Percentiles rank a stretch among this genome's conserved stretches.
Evolutionary conservation across 352 stramenopile genomes (phyloP).

Genomic region (Globisporangium megalacanthum): DNA sequence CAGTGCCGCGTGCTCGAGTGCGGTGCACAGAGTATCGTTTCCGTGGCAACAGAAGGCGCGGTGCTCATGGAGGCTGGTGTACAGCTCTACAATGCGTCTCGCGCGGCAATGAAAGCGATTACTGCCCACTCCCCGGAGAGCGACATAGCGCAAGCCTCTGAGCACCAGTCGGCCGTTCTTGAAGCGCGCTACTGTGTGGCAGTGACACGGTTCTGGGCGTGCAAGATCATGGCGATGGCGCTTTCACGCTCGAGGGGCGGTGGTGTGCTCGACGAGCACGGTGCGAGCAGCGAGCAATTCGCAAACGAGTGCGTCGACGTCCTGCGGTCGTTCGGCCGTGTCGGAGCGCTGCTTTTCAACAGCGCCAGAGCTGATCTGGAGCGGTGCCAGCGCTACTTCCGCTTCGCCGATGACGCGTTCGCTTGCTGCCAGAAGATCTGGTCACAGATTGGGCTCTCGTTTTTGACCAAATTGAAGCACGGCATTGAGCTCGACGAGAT

Average conservation of each 20-base stretch:
- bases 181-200: constrained; percentile 20
- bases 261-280: background rate
- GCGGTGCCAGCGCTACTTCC: constrained; percentile 50
- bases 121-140: background rate
- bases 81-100: constrained; percentile 62
- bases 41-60: constrained; percentile 13
- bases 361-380: constrained; percentile 39
- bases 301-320: constrained; percentile 69
- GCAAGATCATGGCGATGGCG: constrained; percentile 58
- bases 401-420: constrained; percentile 49
- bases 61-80: constrained; percentile 58
- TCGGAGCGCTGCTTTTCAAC: constrained; percentile 57
- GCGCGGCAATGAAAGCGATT: constrained; percentile 32
- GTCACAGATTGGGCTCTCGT: constrained; percentile 55
- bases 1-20: constrained; percentile 21
- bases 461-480: constrained; percentile 60
- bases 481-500: constrained; percentile 65
- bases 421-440: constrained; percentile 43
- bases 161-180: background rate
- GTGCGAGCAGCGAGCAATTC: constrained; percentile 19
- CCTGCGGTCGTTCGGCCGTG: constrained; percentile 61
- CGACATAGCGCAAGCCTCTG: background rate
- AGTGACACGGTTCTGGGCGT: constrained; percentile 44
- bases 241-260: constrained; percentile 28
- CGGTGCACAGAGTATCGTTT: constrained; percentile 19